Evolutionary conservation across 192 early-diverging fungal genomes (phyloP), one percentile per base, ranked within the genome.

Genomic region (Cladochytrium replicatum): DNA sequence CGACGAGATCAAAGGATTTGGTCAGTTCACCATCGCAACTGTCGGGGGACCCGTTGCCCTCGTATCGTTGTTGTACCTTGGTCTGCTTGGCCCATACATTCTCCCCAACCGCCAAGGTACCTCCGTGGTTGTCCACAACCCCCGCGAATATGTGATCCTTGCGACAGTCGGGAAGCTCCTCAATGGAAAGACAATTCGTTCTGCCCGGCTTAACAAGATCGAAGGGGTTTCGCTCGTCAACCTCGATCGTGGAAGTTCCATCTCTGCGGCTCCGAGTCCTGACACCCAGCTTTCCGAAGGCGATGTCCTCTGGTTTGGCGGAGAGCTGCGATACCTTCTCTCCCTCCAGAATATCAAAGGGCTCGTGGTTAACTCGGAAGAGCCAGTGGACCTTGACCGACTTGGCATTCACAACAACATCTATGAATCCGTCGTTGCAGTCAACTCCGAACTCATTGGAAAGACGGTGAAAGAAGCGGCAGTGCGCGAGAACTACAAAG

Each of bases 1-100:
- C 37, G 49, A 50, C 6, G 41, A 50, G 49, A 46, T 50, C 38
- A 50, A 50, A n/a, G 25, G 43, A 22, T 50, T 50, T 43, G 49
- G 49, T 43, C 49, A 22, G 6, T 50, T 50, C 34, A 25, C 40
- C 38, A 31, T 50, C 23, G 37, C 15, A 8, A 25, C 43, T 1
- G 49, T 50, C n/a, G 49, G 49, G 6, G 1, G 21, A 15, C 49
- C 49, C n/a, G 34, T 25, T 0, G 13, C 26, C 38, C 38, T 50
- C 8, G 49, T 25, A 22, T 13, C 15, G 0, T 7, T 25, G n/a
- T 26, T 50, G 41, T 50, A 50, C 24, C 22, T 50, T 7, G 34
- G 37, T 8, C n/a, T 21, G 23, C 15, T 50, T 13, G 49, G 49
- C 1, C 0, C 42, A 9, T 0, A 21, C n/a, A n/a, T 50, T 6